Evolutionary conservation across 1,284 basidiomycete genomes (phyloP).

Genomic region (Laetiporus sulphureus): DNA sequence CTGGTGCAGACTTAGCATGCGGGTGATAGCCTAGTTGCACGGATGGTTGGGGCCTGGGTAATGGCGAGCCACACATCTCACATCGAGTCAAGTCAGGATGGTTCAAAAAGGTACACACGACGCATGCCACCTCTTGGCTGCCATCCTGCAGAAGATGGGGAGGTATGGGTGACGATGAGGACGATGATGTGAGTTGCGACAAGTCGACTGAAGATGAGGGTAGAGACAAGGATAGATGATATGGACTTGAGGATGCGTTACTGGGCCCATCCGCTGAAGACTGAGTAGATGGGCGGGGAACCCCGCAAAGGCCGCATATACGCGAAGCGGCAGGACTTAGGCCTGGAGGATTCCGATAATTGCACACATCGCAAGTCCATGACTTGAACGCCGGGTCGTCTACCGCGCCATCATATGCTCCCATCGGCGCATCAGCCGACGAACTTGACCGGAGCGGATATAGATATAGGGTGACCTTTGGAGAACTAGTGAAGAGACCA

Average conservation of each 20-base stretch:
- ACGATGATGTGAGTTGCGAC: slow-evolving; percentile 16
- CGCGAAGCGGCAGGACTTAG: slow-evolving; percentile 52
- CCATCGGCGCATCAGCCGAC: slow-evolving; percentile 4
- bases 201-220: slow-evolving; percentile 26
- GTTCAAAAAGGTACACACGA: slow-evolving; percentile 91
- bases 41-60: slow-evolving; percentile 32
- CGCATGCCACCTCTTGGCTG: slow-evolving; percentile 51
- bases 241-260: slow-evolving; percentile 23
- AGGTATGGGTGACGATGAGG: slow-evolving; percentile 20
- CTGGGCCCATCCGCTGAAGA: slow-evolving; percentile 13
- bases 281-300: slow-evolving; percentile 44
- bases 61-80: slow-evolving; percentile 81
- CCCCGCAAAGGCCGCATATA: slow-evolving; percentile 69
- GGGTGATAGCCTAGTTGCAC: slow-evolving; percentile 19
- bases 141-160: too few relatives aligned
- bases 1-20: slow-evolving; percentile 50
- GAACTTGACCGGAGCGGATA: slow-evolving; percentile 18
- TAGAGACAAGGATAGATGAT: slow-evolving; percentile 28
- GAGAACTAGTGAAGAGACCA: slow-evolving; percentile 85
- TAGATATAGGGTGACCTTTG: slow-evolving; percentile 84
- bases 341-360: slow-evolving; percentile 70
- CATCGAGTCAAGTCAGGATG: slow-evolving; percentile 70
- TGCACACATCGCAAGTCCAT: slow-evolving; percentile 88
- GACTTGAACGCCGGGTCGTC: slow-evolving; percentile 35
- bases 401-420: slow-evolving; percentile 6